phyloP scores from a whole-genome alignment of 495 filamentous ascomycete genomes.

The Arthonia radiata region DNA sequence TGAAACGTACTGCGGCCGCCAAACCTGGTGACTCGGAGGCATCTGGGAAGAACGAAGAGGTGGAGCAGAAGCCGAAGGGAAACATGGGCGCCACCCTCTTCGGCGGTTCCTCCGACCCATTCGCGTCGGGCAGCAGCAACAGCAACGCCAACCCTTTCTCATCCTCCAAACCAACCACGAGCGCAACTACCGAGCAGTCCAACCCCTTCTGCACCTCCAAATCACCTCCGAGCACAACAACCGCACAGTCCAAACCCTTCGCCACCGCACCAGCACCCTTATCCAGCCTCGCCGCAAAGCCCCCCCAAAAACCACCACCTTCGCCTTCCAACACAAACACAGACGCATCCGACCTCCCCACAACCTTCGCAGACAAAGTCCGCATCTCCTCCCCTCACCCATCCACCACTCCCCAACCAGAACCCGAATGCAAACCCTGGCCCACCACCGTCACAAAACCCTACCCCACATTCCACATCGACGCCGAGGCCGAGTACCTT shows the following conservation, averaged over 20 bases:
- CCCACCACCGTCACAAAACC: slow-evolving; percentile 41
- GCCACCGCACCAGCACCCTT: slow-evolving; percentile 4
- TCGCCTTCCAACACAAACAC: slow-evolving; percentile 8
- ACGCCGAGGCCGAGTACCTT: slow-evolving; percentile 80
- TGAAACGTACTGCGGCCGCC: slow-evolving; percentile 3
- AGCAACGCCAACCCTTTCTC: slow-evolving; percentile 14
- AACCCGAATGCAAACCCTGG: slow-evolving; percentile 37
- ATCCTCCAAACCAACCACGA: slow-evolving; percentile 3
- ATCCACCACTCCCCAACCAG: slow-evolving; percentile 14
- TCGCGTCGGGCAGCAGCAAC: slow-evolving; percentile 3
- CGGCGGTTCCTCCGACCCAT: slow-evolving; percentile 2
- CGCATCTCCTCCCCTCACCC: slow-evolving; percentile 23
- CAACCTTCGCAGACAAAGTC: slow-evolving; percentile 46
- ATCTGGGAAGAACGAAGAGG: slow-evolving; percentile 1
- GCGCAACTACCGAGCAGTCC: no score
- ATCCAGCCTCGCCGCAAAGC: slow-evolving; percentile 10
- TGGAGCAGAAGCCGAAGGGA: slow-evolving; percentile 7
- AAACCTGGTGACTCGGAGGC: slow-evolving; percentile 11
- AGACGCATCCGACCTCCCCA: slow-evolving; percentile 21
- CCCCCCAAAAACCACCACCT: slow-evolving; percentile 10
- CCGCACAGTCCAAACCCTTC: no score
- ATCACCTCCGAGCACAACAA: no score
- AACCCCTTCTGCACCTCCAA: no score
- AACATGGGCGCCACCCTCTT: slow-evolving; percentile 1
- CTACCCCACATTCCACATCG: slow-evolving; percentile 59